Percentiles rank a stretch among this genome's conserved stretches.
phyloP scores from a whole-genome alignment of 2,329 filamentous ascomycete genomes.

The Exutisphaerella laricina region DNA sequence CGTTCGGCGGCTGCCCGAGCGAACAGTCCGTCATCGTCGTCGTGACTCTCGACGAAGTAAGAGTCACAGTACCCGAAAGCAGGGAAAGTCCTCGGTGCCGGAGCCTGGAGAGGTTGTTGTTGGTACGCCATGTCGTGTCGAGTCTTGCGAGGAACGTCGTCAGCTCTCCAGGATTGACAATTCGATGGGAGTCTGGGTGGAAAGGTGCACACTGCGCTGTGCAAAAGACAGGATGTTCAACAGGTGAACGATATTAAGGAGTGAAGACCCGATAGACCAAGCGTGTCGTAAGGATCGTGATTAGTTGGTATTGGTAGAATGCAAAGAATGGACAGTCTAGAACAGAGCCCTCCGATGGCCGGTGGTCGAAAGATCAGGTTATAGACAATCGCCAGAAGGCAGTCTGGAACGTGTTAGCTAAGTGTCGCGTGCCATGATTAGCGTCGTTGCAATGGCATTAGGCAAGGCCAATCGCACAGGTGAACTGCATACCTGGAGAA shows the following conservation, averaged over 20 bases:
- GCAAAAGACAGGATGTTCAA: conserved; percentile 40
- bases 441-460: conserved; percentile 21
- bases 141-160: conserved; percentile 36
- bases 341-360: conserved; percentile 25
- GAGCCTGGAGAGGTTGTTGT: conserved; percentile 20
- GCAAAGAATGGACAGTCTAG: conserved; percentile 39
- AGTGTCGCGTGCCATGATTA: conserved; percentile 18
- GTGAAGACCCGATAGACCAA: conserved; percentile 44
- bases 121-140: conserved; percentile 50
- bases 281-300: conserved; percentile 48
- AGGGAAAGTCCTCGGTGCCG: conserved; percentile 40
- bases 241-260: conserved; percentile 42
- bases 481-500: conserved; percentile 42
- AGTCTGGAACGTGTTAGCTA: conserved; percentile 34
- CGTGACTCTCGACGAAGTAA: conserved; percentile 60
- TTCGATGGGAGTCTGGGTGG: conserved; percentile 24
- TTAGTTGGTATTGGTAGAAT: conserved; percentile 50
- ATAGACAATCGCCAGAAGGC: conserved; percentile 34
- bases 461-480: conserved; percentile 21
- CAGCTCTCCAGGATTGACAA: conserved; percentile 43
- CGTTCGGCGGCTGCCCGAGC: conserved; percentile 59
- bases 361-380: conserved; percentile 28
- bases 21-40: conserved; percentile 50
- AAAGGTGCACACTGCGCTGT: conserved; percentile 24
- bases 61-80: conserved; percentile 61